phyloP scores from a whole-genome alignment of 768 basidiomycete genomes.

The Suillus variegatus region DNA sequence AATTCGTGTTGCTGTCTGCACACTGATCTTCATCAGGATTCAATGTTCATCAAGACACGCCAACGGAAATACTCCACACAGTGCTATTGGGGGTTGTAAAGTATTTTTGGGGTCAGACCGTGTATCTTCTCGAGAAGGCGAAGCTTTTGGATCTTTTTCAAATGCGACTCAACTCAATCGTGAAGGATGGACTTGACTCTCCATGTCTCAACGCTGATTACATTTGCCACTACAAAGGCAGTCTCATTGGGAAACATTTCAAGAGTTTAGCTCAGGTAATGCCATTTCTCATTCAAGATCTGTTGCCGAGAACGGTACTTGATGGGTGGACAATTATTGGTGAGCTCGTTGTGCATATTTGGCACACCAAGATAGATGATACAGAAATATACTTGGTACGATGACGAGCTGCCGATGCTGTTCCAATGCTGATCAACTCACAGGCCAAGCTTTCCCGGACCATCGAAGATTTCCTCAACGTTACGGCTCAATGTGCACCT shows the following conservation, averaged over 20 bases:
- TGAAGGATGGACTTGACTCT: constrained; percentile 25
- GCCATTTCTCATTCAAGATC: constrained; percentile 30
- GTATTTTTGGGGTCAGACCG: constrained; percentile 31
- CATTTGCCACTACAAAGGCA: constrained; percentile 29
- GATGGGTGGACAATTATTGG: constrained; percentile 13
- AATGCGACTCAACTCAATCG: constrained; percentile 18
- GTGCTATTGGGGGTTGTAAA: constrained; percentile 34
- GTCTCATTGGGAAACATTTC: constrained; percentile 36
- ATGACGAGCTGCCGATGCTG: no score
- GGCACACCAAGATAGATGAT: no score
- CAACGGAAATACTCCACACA: constrained; percentile 35
- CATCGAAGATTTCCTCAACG: no score
- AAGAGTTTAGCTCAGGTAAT: constrained; percentile 33
- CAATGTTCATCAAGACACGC: constrained; percentile 27
- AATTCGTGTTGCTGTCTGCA: no score
- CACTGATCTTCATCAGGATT: constrained; percentile 18
- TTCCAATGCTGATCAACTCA: no score
- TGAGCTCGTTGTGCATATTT: constrained; percentile 33
- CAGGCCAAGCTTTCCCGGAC: no score
- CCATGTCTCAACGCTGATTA: constrained; percentile 31
- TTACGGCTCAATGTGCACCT: no score
- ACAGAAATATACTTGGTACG: no score
- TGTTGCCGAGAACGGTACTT: constrained; percentile 27
- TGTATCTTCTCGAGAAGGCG: constrained; percentile 23
- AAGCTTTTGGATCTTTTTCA: constrained; percentile 23